Conservation (phyloP, 2,329 filamentous ascomycete genomes). For the Clarireedia homoeocarpa region DNA sequence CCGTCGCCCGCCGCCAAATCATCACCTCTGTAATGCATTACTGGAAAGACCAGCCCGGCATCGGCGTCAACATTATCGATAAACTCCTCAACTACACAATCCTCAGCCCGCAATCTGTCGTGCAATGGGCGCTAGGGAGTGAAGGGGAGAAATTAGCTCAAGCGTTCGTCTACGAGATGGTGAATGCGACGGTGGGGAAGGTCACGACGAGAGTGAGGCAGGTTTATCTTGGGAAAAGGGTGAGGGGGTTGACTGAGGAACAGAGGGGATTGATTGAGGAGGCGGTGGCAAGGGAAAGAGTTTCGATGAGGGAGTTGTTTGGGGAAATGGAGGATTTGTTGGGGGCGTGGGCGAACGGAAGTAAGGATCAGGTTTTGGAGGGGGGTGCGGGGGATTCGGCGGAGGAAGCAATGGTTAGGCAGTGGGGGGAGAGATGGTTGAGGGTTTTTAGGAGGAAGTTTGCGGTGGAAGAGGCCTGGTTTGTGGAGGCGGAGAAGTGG, state of each 20-base stretch:
- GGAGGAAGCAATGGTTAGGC: slow-evolving; percentile 56
- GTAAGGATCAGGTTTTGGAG: slow-evolving; percentile 70
- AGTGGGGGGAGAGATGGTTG: slow-evolving; percentile 82
- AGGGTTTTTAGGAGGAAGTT: slow-evolving; percentile 75
- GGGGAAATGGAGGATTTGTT: slow-evolving; percentile 72
- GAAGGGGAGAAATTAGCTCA: slow-evolving; percentile 57
- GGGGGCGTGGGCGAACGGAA: slow-evolving; percentile 61
- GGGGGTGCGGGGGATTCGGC: slow-evolving; percentile 35
- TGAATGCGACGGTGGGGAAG: slow-evolving; percentile 81
- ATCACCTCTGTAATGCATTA: slow-evolving; percentile 85
- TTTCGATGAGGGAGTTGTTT: slow-evolving; percentile 73
- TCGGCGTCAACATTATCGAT: slow-evolving; percentile 87
- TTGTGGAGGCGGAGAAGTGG: slow-evolving; percentile 33
- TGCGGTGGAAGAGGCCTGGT: slow-evolving; percentile 74
- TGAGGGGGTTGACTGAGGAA: slow-evolving; percentile 46
- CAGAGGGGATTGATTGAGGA: slow-evolving; percentile 45
- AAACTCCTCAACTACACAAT: slow-evolving; percentile 98
- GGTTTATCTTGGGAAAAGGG: slow-evolving; percentile 58
- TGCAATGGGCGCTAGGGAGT: slow-evolving; percentile 77
- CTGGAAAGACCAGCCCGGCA: slow-evolving; percentile 87
- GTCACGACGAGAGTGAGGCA: slow-evolving; percentile 81
- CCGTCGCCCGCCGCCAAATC: slow-evolving; percentile 76
- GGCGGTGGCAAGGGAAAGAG: slow-evolving; percentile 60
- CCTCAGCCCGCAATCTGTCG: slow-evolving; percentile 73
- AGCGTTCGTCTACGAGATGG: slow-evolving; percentile 79